These are phyloP conservation scores for Lophiotrema nucula DNA, from an alignment of 495 filamentous ascomycete genomes.

Conservation along the genomic window DNA sequence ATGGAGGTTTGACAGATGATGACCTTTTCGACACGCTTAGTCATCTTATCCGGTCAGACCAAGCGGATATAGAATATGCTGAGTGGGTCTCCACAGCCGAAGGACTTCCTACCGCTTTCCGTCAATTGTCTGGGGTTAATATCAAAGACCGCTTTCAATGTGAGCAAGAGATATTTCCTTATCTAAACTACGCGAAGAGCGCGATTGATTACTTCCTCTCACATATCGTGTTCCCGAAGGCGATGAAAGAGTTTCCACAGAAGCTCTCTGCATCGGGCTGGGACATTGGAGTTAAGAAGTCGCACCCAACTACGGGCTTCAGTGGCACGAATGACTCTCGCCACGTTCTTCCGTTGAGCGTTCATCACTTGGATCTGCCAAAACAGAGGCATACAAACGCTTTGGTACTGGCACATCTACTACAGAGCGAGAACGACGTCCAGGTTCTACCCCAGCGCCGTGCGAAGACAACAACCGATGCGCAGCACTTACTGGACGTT, in stretches of 20 bases:
- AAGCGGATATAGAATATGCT: constrained; percentile 44
- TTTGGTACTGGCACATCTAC: constrained; percentile 56
- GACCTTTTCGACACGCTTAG: constrained; percentile 53
- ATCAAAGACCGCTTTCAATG: constrained; percentile 50
- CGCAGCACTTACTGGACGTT: constrained; percentile 49
- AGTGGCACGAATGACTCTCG: constrained; percentile 72
- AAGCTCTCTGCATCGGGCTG: constrained; percentile 71
- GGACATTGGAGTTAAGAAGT: constrained; percentile 60
- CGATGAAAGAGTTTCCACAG: constrained; percentile 61
- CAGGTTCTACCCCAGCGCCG: background rate
- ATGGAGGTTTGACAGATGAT: constrained; percentile 55
- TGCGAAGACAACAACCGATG: background rate
- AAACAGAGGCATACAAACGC: constrained; percentile 64
- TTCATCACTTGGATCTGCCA: constrained; percentile 56
- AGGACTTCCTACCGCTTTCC: constrained; percentile 35
- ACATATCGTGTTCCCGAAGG: constrained; percentile 62
- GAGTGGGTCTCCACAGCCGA: constrained; percentile 10
- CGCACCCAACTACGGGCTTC: constrained; percentile 60
- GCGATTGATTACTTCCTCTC: constrained; percentile 64
- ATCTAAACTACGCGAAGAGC: constrained; percentile 51
- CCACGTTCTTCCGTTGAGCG: constrained; percentile 54
- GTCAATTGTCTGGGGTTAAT: constrained; percentile 57
- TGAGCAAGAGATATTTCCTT: constrained; percentile 50
- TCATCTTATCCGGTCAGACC: constrained; percentile 54
- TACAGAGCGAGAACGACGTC: constrained; percentile 55